phyloP scores from a whole-genome alignment of 805 yeast species.

The Wickerhamomyces strasburgensis region DNA sequence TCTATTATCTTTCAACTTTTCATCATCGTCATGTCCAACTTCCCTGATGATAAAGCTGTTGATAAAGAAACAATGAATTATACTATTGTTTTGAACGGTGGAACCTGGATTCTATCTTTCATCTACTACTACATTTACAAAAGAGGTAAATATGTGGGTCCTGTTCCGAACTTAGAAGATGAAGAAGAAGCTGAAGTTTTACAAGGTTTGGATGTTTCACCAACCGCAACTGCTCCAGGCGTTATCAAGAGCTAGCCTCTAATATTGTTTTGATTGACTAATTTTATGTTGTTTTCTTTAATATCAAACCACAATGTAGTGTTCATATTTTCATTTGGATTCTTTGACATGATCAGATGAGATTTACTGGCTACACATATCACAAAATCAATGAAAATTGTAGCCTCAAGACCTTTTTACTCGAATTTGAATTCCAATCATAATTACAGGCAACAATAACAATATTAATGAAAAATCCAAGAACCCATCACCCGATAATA shows the following conservation, averaged over 20 bases:
- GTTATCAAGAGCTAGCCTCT: no score
- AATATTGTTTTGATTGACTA: no score
- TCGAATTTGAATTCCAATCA: no score
- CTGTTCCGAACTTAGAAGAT: conserved; percentile 33
- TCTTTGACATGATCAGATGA: no score
- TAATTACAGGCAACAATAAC: conserved; percentile 51
- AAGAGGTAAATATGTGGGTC: conserved; percentile 53
- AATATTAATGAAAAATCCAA: conserved; percentile 54
- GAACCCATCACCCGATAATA: conserved; percentile 77
- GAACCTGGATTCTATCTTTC: conserved; percentile 52
- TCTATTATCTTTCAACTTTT: conserved; percentile 48
- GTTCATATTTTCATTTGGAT: no score
- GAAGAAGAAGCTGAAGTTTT: conserved; percentile 17
- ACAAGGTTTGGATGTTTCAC: conserved; percentile 6
- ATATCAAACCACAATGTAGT: no score
- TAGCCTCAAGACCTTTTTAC: no score
- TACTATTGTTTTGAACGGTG: conserved; percentile 60
- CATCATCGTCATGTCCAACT: conserved; percentile 53
- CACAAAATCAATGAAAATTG: no score
- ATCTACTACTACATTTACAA: conserved; percentile 49
- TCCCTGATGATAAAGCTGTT: conserved; percentile 44
- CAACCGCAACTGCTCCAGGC: not conserved
- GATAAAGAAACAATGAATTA: conserved; percentile 58
- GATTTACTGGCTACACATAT: no score
- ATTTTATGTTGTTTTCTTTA: no score